Evolutionary conservation across 345 rosid genomes (phyloP).

Genomic region (Anastatica hierochuntica): DNA sequence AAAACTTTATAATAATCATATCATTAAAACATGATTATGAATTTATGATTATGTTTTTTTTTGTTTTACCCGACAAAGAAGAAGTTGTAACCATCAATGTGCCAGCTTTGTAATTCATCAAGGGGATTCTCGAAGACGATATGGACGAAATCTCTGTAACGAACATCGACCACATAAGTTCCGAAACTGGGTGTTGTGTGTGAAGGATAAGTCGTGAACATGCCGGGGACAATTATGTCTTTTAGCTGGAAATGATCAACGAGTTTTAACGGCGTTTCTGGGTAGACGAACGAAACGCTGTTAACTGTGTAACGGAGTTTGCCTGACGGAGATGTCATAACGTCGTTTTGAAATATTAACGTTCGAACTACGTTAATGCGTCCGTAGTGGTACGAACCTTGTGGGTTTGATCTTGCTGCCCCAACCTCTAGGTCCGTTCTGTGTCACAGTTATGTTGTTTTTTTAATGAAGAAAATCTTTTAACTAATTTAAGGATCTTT

Average conservation of each 20-base stretch:
- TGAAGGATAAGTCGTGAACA: slow-evolving; percentile 23
- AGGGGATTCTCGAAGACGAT: slow-evolving; percentile 35
- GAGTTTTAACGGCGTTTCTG: slow-evolving; percentile 47
- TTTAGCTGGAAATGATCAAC: slow-evolving; percentile 32
- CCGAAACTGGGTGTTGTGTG: slow-evolving; percentile 15
- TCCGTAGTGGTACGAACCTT: slow-evolving; percentile 41
- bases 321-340: neutral
- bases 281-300: slow-evolving; percentile 36
- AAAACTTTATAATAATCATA: neutral
- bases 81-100: slow-evolving; percentile 51
- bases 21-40: neutral
- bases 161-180: slow-evolving; percentile 36
- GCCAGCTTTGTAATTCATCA: slow-evolving; percentile 39
- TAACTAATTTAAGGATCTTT: too few species aligned
- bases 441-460: neutral
- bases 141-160: slow-evolving; percentile 41
- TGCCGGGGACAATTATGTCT: slow-evolving; percentile 28
- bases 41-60: neutral
- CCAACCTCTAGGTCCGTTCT: slow-evolving; percentile 50
- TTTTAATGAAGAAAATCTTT: too few species aligned
- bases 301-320: slow-evolving; percentile 33
- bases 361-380: slow-evolving; percentile 29
- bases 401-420: slow-evolving; percentile 58
- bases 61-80: slow-evolving; percentile 40
- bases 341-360: slow-evolving; percentile 31